Conservation (phyloP, 192 early-diverging fungal genomes). For the Coemansia sp. region DNA sequence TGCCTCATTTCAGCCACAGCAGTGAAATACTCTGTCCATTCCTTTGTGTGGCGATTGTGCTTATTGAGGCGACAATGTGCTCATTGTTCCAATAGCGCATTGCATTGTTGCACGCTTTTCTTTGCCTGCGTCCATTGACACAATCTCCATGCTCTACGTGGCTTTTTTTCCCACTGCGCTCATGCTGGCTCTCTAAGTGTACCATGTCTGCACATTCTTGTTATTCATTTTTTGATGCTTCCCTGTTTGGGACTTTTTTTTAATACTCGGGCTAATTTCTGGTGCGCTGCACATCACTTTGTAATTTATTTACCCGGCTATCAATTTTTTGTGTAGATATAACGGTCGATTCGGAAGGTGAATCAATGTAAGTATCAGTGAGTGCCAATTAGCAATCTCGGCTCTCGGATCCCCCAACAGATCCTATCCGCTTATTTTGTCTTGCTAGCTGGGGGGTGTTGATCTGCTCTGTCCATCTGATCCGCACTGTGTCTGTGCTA, state of each 20-base stretch:
- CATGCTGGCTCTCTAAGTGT: slow-evolving; percentile 1
- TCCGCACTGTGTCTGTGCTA: not conserved
- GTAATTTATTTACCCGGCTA: slow-evolving; percentile 13
- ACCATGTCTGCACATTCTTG: not conserved
- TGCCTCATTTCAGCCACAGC: not conserved
- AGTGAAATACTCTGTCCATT: slow-evolving; percentile 13
- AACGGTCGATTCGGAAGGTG: slow-evolving; percentile 65
- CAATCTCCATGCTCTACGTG: not conserved
- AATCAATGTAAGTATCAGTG: slow-evolving; percentile 63
- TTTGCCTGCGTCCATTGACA: not conserved
- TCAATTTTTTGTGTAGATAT: slow-evolving; percentile 49
- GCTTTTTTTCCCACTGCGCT: not conserved
- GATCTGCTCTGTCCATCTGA: slow-evolving; percentile 4
- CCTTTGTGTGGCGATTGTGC: slow-evolving; percentile 1
- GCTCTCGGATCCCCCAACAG: slow-evolving; percentile 6
- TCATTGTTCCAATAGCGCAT: slow-evolving; percentile 8
- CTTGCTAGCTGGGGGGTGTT: not conserved
- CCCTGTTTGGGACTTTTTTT: not conserved
- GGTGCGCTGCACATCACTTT: not conserved
- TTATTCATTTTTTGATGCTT: not conserved
- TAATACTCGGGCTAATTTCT: slow-evolving; percentile 9
- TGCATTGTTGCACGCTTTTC: not conserved
- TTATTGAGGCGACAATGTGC: slow-evolving; percentile 7
- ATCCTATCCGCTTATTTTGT: not conserved
- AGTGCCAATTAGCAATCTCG: not conserved